These are phyloP conservation scores for Inga leiocalycina DNA, from an alignment of 306 rosid genomes.

Conservation along the genomic window DNA sequence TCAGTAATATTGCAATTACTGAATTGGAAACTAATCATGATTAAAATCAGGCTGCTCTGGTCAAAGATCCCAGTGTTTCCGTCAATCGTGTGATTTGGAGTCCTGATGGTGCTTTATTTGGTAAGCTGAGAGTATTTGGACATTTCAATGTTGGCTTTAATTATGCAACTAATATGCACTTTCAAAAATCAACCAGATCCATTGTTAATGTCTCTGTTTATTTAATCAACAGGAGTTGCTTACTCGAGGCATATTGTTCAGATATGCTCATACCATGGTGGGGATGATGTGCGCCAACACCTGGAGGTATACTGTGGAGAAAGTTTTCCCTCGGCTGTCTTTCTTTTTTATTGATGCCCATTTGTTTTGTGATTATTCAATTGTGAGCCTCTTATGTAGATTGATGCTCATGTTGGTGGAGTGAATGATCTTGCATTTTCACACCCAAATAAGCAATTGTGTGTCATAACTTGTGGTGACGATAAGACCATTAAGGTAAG, in stretches of 20 bases:
- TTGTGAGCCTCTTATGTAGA: constrained; percentile 51
- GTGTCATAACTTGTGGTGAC: constrained; percentile 97
- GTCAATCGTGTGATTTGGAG: constrained; percentile 98
- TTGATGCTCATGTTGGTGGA: constrained; percentile 99
- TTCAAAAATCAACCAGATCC: constrained; percentile 9
- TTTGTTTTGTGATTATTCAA: constrained; percentile 17
- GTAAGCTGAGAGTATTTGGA: constrained; percentile 46
- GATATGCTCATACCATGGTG: constrained; percentile 79
- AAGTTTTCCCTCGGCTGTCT: constrained; percentile 15
- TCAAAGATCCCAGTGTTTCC: constrained; percentile 91
- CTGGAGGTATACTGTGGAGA: constrained; percentile 61
- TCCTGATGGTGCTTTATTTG: constrained; percentile 90
- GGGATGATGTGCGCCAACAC: constrained; percentile 79
- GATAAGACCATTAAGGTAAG: constrained; percentile 93
- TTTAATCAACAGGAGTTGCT: constrained; percentile 72
- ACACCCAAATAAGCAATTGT: constrained; percentile 92
- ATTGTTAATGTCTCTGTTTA: constrained; percentile 26
- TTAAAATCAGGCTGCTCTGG: constrained; percentile 75
- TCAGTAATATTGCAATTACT: constrained; percentile 20
- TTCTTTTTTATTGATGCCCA: constrained; percentile 18
- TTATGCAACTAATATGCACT: constrained; percentile 4
- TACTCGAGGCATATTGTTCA: constrained; percentile 97
- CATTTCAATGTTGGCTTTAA: constrained; percentile 28
- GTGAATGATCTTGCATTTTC: constrained; percentile 97
- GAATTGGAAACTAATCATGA: constrained; percentile 32